Conservation (phyloP, 202 grass and related monocot species). For the Miscanthus sacchariflorus region DNA sequence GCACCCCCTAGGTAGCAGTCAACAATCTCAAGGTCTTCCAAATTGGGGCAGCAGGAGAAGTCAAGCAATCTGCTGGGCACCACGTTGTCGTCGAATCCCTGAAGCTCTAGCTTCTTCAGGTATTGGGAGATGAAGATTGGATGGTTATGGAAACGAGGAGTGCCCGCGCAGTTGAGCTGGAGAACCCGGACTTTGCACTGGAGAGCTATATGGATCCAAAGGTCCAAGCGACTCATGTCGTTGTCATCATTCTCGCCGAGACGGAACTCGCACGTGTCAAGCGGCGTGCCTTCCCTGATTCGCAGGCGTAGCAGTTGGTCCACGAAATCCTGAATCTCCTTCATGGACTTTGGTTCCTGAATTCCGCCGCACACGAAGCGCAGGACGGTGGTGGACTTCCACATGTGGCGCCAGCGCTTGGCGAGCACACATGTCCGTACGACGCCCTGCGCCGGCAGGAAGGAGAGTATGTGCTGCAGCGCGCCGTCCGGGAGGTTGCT, state of each 20-base stretch:
- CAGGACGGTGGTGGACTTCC: neutral
- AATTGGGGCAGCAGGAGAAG: neutral
- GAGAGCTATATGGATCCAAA: neutral
- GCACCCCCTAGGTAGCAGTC: fast-evolving
- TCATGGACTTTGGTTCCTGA: too few relatives aligned
- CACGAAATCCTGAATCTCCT: neutral
- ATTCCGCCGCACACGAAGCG: neutral
- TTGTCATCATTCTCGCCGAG: neutral
- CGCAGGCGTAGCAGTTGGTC: neutral
- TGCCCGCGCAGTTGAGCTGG: neutral
- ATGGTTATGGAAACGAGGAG: too few relatives aligned
- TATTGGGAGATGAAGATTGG: too few relatives aligned
- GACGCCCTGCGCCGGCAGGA: neutral
- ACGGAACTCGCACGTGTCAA: too few relatives aligned
- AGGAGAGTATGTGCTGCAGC: neutral
- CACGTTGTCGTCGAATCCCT: neutral
- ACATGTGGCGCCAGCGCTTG: neutral
- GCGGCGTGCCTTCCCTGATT: too few relatives aligned
- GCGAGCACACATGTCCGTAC: neutral
- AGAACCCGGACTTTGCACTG: neutral
- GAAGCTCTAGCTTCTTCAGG: neutral
- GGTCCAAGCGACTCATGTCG: neutral
- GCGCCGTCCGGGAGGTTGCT: neutral
- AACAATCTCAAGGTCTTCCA: neutral
- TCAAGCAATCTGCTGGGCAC: neutral